phyloP scores from a whole-genome alignment of 2,329 filamentous ascomycete genomes.

The Paracamarosporium sp. region DNA sequence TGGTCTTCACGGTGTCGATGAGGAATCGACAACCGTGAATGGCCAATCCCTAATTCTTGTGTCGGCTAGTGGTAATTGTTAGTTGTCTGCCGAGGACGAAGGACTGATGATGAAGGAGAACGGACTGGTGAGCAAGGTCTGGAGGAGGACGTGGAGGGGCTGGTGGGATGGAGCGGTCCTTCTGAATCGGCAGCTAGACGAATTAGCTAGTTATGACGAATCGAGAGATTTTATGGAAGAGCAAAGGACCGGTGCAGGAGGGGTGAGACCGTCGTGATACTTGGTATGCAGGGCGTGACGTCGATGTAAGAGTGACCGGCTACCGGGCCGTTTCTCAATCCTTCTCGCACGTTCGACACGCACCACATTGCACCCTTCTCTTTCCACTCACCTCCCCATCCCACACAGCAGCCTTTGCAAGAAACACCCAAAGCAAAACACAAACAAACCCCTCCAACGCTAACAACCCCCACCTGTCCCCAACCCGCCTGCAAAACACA shows the following conservation, averaged over 20 bases:
- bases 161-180: neutral
- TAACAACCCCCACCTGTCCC: neutral
- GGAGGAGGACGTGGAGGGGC: too few species aligned
- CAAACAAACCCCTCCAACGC: neutral
- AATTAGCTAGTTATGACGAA: slow-evolving; percentile 5
- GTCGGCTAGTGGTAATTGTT: neutral
- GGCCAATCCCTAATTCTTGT: slow-evolving; percentile 25
- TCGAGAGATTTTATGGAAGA: neutral
- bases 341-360: too few species aligned
- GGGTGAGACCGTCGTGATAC: slow-evolving; percentile 4
- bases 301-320: neutral
- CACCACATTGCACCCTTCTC: too few species aligned
- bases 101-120: neutral
- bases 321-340: neutral
- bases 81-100: neutral
- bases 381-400: too few species aligned
- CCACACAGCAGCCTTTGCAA: too few species aligned
- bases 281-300: slow-evolving; percentile 4
- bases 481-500: neutral
- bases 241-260: neutral
- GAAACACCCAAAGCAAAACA: too few species aligned
- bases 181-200: neutral
- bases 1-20: slow-evolving; percentile 27
- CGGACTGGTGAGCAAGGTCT: too few species aligned
- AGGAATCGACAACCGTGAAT: slow-evolving; percentile 26